phyloP scores from a whole-genome alignment of 1,284 basidiomycete species.

The Inonotus obliquus region DNA sequence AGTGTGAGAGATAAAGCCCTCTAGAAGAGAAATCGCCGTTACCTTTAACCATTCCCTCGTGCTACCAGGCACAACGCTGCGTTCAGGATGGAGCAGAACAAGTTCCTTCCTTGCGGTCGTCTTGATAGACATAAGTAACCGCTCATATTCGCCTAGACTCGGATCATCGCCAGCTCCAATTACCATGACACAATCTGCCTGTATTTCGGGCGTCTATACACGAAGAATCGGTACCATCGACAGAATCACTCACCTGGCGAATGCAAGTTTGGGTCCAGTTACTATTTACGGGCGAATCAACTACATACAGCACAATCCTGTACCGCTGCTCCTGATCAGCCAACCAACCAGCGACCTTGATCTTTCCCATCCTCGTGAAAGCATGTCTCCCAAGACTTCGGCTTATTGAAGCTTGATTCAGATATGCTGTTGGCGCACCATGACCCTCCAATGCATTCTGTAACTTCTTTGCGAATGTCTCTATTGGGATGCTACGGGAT shows the following conservation, averaged over 20 bases:
- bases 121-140: slow-evolving; percentile 89
- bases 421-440: slow-evolving; percentile 82
- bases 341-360: slow-evolving; percentile 91
- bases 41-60: slow-evolving; percentile 97
- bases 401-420: slow-evolving; percentile 90
- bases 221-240: background rate
- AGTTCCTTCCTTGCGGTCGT: slow-evolving; percentile 97
- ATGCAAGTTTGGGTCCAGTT: slow-evolving; percentile 98
- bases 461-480: slow-evolving; percentile 86
- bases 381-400: slow-evolving; percentile 88
- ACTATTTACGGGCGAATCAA: slow-evolving; percentile 86
- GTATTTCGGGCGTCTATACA: background rate
- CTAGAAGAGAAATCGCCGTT: slow-evolving; percentile 10
- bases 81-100: slow-evolving; percentile 89
- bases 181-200: slow-evolving; percentile 95
- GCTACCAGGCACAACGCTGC: slow-evolving; percentile 85
- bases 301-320: slow-evolving; percentile 89
- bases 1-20: background rate
- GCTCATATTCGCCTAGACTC: slow-evolving; percentile 86
- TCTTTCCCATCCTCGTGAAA: slow-evolving; percentile 90
- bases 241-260: slow-evolving; percentile 58
- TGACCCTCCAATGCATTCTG: slow-evolving; percentile 83
- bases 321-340: slow-evolving; percentile 93
- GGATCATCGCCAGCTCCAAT: slow-evolving; percentile 95
- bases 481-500: slow-evolving; percentile 80